phyloP scores from a whole-genome alignment of 2,329 filamentous ascomycete species.

The Berkeleyomyces rouxiae region DNA sequence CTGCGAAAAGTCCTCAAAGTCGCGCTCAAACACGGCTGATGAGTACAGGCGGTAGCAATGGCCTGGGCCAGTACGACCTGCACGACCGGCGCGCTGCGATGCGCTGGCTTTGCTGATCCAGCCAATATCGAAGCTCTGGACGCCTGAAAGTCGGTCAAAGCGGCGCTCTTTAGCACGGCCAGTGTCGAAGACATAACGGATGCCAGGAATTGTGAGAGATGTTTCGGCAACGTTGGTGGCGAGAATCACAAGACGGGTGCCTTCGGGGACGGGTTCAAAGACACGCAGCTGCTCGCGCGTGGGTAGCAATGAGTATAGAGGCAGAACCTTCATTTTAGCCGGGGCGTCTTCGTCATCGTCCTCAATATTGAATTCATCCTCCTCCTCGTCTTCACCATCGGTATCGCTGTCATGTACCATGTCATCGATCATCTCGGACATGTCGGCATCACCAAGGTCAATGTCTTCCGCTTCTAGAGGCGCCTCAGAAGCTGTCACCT shows the following conservation, averaged over 20 bases:
- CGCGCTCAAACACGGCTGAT: slow-evolving; percentile 80
- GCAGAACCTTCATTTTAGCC: slow-evolving; percentile 72
- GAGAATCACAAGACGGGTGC: slow-evolving; percentile 69
- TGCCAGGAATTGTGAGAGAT: slow-evolving; percentile 87
- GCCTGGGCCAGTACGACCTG: slow-evolving; percentile 84
- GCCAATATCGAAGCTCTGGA: slow-evolving; percentile 86
- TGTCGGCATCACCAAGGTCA: slow-evolving; percentile 56
- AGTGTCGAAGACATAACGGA: slow-evolving; percentile 89
- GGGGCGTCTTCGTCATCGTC: slow-evolving; percentile 40
- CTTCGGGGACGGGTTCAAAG: slow-evolving; percentile 71
- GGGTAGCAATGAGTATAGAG: slow-evolving; percentile 80
- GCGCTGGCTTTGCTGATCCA: slow-evolving; percentile 98
- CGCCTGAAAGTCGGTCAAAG: slow-evolving; percentile 74
- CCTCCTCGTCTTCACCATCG: slow-evolving; percentile 33
- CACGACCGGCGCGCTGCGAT: slow-evolving; percentile 78
- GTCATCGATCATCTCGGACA: slow-evolving; percentile 33
- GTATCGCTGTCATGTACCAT: slow-evolving; percentile 42
- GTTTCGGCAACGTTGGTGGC: slow-evolving; percentile 97
- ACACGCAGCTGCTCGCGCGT: slow-evolving; percentile 82
- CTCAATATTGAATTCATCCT: slow-evolving; percentile 51
- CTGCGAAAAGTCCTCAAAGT: slow-evolving; percentile 70
- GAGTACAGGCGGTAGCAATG: slow-evolving; percentile 94
- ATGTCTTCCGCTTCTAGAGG: slow-evolving; percentile 76
- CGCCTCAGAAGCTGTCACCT: slow-evolving; percentile 59
- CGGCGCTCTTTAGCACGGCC: slow-evolving; percentile 83